Evolutionary conservation across 106 monocot species (phyloP).

Genomic region (Apostasia ramifera): DNA sequence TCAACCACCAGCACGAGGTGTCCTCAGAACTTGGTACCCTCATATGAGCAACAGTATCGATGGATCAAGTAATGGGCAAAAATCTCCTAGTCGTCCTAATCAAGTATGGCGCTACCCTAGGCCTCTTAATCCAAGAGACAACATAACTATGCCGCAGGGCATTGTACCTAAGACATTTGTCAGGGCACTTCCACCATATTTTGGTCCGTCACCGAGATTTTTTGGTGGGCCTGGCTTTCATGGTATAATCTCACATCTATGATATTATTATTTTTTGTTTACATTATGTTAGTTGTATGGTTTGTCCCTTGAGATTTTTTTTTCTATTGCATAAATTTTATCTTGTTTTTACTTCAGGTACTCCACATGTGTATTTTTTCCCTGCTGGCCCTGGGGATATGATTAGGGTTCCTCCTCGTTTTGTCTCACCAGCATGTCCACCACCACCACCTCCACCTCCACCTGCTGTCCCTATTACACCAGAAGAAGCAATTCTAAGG

Average conservation of each 20-base stretch:
- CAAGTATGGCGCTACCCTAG: slow-evolving; percentile 40
- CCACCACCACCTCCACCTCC: slow-evolving; percentile 25
- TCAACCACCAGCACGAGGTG: slow-evolving; percentile 38
- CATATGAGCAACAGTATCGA: slow-evolving; percentile 27
- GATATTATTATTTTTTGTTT: background rate
- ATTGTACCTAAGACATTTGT: slow-evolving; percentile 42
- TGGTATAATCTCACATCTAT: slow-evolving; percentile 31
- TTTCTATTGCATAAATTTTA: background rate
- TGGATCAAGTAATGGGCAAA: slow-evolving; percentile 32
- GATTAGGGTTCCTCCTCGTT: slow-evolving; percentile 47
- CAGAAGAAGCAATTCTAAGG: slow-evolving; percentile 19
- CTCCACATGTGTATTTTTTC: slow-evolving; percentile 47
- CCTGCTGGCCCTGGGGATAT: slow-evolving; percentile 47
- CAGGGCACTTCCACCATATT: slow-evolving; percentile 47
- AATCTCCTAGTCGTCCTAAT: slow-evolving; percentile 29
- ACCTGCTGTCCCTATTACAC: slow-evolving; percentile 20
- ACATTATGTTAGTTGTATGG: background rate
- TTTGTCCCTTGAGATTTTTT: background rate
- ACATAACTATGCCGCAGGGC: slow-evolving; percentile 48
- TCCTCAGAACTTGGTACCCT: slow-evolving; percentile 45
- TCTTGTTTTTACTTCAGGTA: slow-evolving; percentile 30
- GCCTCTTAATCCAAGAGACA: slow-evolving; percentile 38
- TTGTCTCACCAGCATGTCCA: slow-evolving; percentile 18
- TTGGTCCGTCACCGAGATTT: slow-evolving; percentile 49
- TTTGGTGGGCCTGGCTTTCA: slow-evolving; percentile 58